Evolutionary conservation across 83 land plant species (phyloP).

Genomic region (Larix sibirica): DNA sequence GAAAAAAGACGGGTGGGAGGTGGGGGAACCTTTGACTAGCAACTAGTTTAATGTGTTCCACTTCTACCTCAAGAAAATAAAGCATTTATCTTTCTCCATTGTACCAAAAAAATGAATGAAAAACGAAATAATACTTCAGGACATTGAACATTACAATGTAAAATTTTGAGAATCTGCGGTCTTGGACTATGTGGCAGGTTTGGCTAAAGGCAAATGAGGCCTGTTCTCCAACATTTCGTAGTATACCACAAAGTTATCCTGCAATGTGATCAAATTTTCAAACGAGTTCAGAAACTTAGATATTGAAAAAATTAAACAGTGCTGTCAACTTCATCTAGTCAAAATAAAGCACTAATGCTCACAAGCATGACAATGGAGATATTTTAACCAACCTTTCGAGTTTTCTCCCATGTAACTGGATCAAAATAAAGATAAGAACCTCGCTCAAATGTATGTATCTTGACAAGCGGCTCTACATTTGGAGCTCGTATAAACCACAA

Average conservation of each 20-base stretch:
- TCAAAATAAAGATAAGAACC: conserved; percentile 86
- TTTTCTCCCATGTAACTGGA: conserved; percentile 65
- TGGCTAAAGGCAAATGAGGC: conserved; percentile 52
- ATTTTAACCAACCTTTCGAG: conserved; percentile 61
- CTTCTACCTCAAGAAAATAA: no score
- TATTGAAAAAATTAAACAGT: neutral
- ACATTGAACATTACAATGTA: neutral
- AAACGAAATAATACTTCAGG: neutral
- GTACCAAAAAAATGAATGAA: neutral
- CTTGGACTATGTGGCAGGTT: neutral
- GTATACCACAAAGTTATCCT: conserved; percentile 86
- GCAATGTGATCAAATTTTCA: conserved; percentile 17
- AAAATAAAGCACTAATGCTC: neutral
- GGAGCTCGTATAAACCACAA: conserved; percentile 69
- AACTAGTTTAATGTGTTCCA: no score
- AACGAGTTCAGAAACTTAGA: neutral
- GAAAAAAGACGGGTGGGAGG: no score
- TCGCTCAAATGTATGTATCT: conserved; percentile 69
- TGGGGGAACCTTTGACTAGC: no score
- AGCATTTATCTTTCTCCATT: neutral
- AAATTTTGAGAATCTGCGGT: neutral
- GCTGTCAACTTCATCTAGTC: neutral
- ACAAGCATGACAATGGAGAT: neutral
- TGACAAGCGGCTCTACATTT: conserved; percentile 75
- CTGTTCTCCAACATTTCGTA: conserved; percentile 74